Evolutionary conservation across 495 filamentous ascomycete genomes (phyloP).

Genomic region (Hyaloscypha hepaticicola): DNA sequence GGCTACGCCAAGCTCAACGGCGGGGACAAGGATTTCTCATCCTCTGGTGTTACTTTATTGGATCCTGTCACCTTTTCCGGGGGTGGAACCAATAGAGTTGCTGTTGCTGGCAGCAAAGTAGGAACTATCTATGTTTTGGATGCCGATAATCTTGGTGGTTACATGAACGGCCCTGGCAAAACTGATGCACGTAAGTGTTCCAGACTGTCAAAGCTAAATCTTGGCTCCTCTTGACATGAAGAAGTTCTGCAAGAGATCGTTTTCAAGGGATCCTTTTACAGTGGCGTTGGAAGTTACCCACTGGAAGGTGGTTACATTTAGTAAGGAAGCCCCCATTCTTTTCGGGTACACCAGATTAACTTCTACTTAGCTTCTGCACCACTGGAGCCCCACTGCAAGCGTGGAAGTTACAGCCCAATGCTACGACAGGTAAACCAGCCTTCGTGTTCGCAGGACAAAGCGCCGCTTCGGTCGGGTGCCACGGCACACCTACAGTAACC

Average conservation of each 20-base stretch:
- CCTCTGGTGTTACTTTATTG: conserved; percentile 38
- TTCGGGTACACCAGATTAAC: background rate
- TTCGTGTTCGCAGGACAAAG: conserved; percentile 28
- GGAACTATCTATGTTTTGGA: conserved; percentile 46
- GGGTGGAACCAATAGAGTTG: conserved; percentile 38
- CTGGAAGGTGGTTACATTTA: conserved; percentile 49
- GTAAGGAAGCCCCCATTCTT: conserved; percentile 28
- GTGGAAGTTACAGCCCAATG: background rate
- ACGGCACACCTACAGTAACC: conserved; percentile 40
- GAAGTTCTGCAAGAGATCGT: conserved; percentile 42
- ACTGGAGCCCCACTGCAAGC: conserved; percentile 9
- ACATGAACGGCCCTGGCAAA: conserved; percentile 34
- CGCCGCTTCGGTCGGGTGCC: conserved; percentile 36
- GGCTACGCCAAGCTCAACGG: conserved; percentile 40
- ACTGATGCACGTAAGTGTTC: conserved; percentile 32
- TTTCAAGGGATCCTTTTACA: conserved; percentile 40
- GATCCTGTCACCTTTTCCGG: conserved; percentile 39
- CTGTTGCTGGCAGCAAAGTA: conserved; percentile 43
- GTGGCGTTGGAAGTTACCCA: conserved; percentile 45
- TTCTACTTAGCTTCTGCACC: conserved; percentile 11
- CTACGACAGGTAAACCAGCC: conserved; percentile 22
- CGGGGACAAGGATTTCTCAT: conserved; percentile 39
- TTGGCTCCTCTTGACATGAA: background rate
- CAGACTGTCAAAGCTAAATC: background rate
- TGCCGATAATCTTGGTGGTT: conserved; percentile 35